Base-by-base conservation (phyloP, 495 filamentous ascomycete species). In the Massariosphaeria phaeospora region DNA sequence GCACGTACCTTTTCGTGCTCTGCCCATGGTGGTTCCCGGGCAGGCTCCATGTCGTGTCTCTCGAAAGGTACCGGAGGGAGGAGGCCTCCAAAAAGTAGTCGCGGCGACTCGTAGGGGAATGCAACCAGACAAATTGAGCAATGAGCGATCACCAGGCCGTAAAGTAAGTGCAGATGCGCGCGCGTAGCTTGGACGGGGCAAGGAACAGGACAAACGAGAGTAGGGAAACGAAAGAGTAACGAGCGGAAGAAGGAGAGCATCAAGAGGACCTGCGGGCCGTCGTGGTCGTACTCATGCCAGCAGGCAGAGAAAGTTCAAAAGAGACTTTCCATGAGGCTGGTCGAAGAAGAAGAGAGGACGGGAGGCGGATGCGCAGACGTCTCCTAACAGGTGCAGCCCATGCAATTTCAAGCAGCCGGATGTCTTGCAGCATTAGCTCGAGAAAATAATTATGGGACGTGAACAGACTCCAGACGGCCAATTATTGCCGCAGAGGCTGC, bases 1-100 rank as follows among this genome's bases (percentile, higher is more conserved):
- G 45, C 52, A 46, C 75, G 43, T 75, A 83, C 80, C 74, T 78
- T 77, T 71, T 83, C 80, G 70, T 75, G 73, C 69, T 82, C 77
- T 48, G 72, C 69, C 72, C 77, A 82, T 65, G 76, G 76, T 48
- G 57, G 13, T 21, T 64, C 61, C 36, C 52, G 59, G 57, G 39
- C 40, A 48, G 45, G 48, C 45, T 57, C 53, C 59, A 57, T 62
- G 48, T 57, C 52, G 53, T 57, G 47, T 38, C 39, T 51, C 59
- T 31, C 39, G 24, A 38, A 11, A 52, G 33, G 26, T 23, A 52
- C 31, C 26, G 17, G 49, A 55, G 48, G 40, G 20, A 29, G 52
- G 52, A 57, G 8, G 41, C 18, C 52, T 47, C 57, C 23, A 55
- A 59, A 45, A 49, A 52, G 47, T 55, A 55, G 39, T 51, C 50